Evolutionary conservation across 1,284 basidiomycete genomes (phyloP).

Genomic region (Microbotryum violaceum): DNA sequence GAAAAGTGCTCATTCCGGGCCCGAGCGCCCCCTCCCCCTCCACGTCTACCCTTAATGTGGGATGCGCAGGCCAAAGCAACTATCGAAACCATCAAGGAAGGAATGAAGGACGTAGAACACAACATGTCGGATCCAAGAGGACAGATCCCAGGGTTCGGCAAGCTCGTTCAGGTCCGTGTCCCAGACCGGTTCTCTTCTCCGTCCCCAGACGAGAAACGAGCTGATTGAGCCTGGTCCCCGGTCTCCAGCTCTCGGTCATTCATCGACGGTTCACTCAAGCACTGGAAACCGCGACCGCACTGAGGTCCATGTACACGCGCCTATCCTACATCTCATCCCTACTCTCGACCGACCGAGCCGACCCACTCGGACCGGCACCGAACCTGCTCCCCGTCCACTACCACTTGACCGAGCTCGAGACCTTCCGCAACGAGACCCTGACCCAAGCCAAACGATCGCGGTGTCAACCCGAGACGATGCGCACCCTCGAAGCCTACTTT

Average conservation of each 20-base stretch:
- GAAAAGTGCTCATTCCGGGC: slow-evolving; percentile 69
- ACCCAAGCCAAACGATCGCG: slow-evolving; percentile 71
- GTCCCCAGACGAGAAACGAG: not conserved
- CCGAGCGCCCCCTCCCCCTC: slow-evolving; percentile 44
- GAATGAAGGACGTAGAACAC: slow-evolving; percentile 81
- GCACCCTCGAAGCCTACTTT: slow-evolving; percentile 69
- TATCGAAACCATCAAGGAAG: slow-evolving; percentile 80
- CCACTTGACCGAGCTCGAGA: slow-evolving; percentile 79
- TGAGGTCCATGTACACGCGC: slow-evolving; percentile 78
- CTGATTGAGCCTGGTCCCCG: not conserved
- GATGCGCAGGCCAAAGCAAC: slow-evolving; percentile 59
- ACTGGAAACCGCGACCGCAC: slow-evolving; percentile 87
- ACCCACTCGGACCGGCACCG: slow-evolving; percentile 69
- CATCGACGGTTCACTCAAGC: slow-evolving; percentile 93
- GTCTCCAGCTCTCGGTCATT: slow-evolving; percentile 74
- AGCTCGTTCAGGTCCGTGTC: slow-evolving; percentile 71
- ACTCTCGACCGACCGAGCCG: slow-evolving; percentile 62
- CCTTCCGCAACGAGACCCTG: slow-evolving; percentile 86
- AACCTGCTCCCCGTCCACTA: slow-evolving; percentile 87
- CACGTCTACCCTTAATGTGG: no score
- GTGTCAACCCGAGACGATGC: slow-evolving; percentile 9
- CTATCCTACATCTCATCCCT: slow-evolving; percentile 71
- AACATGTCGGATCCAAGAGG: slow-evolving; percentile 64
- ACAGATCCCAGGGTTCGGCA: slow-evolving; percentile 67
- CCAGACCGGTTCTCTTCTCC: not conserved